Conservation (phyloP, 139 green algal genomes). For the Prasinococcaceae sp. region DNA sequence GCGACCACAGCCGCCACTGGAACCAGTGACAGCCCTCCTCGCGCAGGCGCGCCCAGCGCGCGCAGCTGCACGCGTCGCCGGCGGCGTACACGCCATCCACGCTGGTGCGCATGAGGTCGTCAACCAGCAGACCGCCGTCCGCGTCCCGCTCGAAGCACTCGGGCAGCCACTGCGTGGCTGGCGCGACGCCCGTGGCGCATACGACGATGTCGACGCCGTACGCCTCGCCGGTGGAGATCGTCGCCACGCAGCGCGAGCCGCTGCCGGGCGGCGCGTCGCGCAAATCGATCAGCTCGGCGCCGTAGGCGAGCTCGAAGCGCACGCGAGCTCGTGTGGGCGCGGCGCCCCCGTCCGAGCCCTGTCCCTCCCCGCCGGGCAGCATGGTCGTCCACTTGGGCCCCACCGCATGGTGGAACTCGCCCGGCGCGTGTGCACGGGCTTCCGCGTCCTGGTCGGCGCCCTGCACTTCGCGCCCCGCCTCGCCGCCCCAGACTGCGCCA, state of each 20-base stretch:
- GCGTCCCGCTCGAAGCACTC: conserved; percentile 10
- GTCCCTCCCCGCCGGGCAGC: conserved; percentile 6
- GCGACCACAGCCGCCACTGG: conserved; percentile 63
- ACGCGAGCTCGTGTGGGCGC: background rate
- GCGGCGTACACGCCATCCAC: conserved; percentile 46
- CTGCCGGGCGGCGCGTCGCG: background rate
- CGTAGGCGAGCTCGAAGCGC: conserved; percentile 9
- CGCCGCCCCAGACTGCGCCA: too few species aligned
- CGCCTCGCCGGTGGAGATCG: conserved; percentile 26
- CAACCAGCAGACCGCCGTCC: conserved; percentile 55
- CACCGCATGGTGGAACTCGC: conserved; percentile 25
- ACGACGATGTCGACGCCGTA: conserved; percentile 50
- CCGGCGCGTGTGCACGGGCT: background rate
- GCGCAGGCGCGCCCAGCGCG: background rate
- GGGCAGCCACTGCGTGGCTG: conserved; percentile 45
- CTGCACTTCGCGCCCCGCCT: background rate
- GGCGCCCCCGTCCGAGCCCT: background rate
- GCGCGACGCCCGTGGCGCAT: conserved; percentile 48
- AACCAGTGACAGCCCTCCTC: conserved; percentile 51
- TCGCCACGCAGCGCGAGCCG: conserved; percentile 15
- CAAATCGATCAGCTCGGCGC: conserved; percentile 2
- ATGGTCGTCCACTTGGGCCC: conserved; percentile 33
- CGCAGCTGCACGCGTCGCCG: conserved; percentile 49
- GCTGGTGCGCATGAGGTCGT: conserved; percentile 26
- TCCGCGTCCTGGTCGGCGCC: background rate